Percentiles rank a stretch among this genome's conserved stretches.
phyloP scores from a whole-genome alignment of 192 early-diverging fungal species.

The Chytriomyces sp. region DNA sequence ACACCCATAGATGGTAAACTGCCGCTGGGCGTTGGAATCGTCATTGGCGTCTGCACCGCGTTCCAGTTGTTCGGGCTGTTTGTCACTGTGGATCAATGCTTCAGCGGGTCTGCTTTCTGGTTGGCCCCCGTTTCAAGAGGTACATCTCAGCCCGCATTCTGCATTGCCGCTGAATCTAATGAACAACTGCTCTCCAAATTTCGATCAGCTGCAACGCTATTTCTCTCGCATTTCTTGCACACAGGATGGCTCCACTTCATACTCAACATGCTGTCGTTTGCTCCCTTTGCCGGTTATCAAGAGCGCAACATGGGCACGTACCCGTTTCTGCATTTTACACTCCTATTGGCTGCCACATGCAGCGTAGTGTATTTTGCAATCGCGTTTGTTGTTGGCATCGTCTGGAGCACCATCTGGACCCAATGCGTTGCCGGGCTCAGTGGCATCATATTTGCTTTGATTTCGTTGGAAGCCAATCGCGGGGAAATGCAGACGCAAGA shows the following conservation, averaged over 20 bases:
- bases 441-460: slow-evolving; percentile 29
- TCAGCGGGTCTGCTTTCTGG: slow-evolving; percentile 6
- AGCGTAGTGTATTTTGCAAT: slow-evolving; percentile 9
- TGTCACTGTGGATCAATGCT: slow-evolving; percentile 17
- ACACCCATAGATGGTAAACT: slow-evolving; percentile 13
- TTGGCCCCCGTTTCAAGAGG: slow-evolving; percentile 8
- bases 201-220: background rate
- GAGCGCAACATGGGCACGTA: slow-evolving; percentile 34
- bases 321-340: slow-evolving; percentile 15
- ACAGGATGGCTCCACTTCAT: slow-evolving; percentile 35
- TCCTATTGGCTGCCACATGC: slow-evolving; percentile 5
- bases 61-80: slow-evolving; percentile 2
- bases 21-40: slow-evolving; percentile 13
- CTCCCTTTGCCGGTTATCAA: slow-evolving; percentile 16
- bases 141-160: background rate
- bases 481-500: slow-evolving; percentile 29
- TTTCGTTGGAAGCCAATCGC: slow-evolving; percentile 28
- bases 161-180: background rate
- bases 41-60: slow-evolving; percentile 3
- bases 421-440: slow-evolving; percentile 15
- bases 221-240: slow-evolving; percentile 30
- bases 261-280: slow-evolving; percentile 25
- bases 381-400: slow-evolving; percentile 22
- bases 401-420: slow-evolving; percentile 10
- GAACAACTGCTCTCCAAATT: background rate